Conservation (phyloP, 371 early-diverging fungal genomes). For the Rhizopus sp. region DNA sequence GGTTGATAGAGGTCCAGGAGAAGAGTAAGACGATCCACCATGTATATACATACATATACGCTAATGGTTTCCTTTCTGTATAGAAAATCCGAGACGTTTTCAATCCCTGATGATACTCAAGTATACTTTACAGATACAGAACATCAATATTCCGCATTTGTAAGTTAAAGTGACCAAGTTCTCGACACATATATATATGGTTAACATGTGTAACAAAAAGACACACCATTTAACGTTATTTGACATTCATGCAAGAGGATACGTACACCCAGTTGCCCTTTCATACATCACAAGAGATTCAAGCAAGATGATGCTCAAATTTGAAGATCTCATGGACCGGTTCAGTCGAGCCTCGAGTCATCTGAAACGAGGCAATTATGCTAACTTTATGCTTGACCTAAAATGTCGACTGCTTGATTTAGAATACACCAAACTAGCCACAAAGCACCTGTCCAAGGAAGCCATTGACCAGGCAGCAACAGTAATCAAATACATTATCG, state of each 20-base stretch:
- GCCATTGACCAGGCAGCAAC: slow-evolving; percentile 42
- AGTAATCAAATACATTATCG: slow-evolving; percentile 39
- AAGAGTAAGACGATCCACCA: slow-evolving; percentile 19
- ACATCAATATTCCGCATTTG: slow-evolving; percentile 57
- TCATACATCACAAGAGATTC: slow-evolving; percentile 60
- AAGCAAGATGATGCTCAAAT: slow-evolving; percentile 49
- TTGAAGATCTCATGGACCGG: slow-evolving; percentile 45
- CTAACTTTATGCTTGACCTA: slow-evolving; percentile 55
- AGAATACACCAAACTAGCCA: slow-evolving; percentile 45
- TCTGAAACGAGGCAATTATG: slow-evolving; percentile 61
- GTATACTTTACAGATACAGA: slow-evolving; percentile 57
- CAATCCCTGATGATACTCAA: slow-evolving; percentile 64
- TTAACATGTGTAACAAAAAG: slow-evolving; percentile 27
- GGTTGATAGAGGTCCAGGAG: slow-evolving; percentile 50
- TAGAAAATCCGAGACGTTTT: slow-evolving; percentile 28
- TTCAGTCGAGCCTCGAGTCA: slow-evolving; percentile 47
- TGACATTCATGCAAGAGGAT: slow-evolving; percentile 62
- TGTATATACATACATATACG: neutral
- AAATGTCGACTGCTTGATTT: slow-evolving; percentile 53
- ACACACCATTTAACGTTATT: slow-evolving; percentile 63
- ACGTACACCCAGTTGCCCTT: slow-evolving; percentile 59
- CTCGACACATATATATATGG: neutral
- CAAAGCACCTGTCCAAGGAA: slow-evolving; percentile 25
- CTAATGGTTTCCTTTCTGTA: slow-evolving; percentile 8
- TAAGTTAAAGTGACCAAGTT: slow-evolving; percentile 17